Percentiles rank a stretch among this genome's conserved stretches.
These are phyloP conservation scores for Plasmodium vinckei DNA, from an alignment of 169 alveolate species.

Conservation along the genomic window DNA sequence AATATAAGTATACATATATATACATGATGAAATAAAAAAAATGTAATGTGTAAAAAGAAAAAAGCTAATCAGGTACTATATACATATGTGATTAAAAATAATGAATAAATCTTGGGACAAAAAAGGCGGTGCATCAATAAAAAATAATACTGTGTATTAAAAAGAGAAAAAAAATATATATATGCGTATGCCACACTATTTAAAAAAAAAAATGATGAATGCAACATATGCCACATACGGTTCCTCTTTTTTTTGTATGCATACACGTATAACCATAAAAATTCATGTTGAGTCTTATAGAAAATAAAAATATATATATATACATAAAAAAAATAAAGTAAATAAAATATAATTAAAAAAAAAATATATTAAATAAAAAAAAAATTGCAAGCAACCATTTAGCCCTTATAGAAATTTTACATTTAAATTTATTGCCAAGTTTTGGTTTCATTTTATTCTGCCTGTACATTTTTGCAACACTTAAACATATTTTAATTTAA, in stretches of 20 bases:
- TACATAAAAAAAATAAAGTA: background rate
- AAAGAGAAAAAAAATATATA: background rate
- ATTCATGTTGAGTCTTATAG: conserved; percentile 3
- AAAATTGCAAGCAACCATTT: background rate
- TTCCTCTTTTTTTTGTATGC: background rate
- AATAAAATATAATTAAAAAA: too few species aligned
- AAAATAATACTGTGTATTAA: background rate
- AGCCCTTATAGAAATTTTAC: background rate
- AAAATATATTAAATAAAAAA: too few species aligned
- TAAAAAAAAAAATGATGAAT: background rate
- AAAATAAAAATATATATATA: conserved; percentile 10
- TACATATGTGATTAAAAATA: too few species aligned
- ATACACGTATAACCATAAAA: background rate
- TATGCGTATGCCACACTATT: background rate
- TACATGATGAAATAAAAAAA: too few species aligned
- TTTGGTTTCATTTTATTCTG: conserved; percentile 2
- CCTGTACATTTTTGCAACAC: background rate
- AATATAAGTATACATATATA: too few species aligned
- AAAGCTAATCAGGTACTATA: too few species aligned
- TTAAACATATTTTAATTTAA: background rate
- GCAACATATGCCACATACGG: background rate
- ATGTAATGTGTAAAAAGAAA: too few species aligned
- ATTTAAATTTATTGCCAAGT: background rate
- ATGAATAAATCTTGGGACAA: too few species aligned
- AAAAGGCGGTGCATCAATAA: too few species aligned